Evolutionary conservation across 2,329 filamentous ascomycete genomes (phyloP).

Genomic region (Cercospora zeae-maydis): DNA sequence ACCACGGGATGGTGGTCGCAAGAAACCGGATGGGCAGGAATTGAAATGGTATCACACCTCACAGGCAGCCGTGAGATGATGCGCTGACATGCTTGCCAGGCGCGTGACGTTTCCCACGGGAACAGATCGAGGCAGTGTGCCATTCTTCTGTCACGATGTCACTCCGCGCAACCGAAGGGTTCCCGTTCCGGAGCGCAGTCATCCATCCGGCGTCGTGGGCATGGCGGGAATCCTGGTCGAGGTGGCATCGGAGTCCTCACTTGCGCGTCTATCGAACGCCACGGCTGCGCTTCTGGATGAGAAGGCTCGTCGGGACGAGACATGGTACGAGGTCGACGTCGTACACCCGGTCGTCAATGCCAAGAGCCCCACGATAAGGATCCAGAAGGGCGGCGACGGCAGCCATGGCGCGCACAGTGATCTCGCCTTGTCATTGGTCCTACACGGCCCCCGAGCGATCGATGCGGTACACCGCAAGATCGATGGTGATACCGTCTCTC

Average conservation of each 20-base stretch:
- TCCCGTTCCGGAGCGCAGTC: slow-evolving; percentile 44
- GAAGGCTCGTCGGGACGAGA: slow-evolving; percentile 8
- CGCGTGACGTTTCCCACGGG: slow-evolving; percentile 51
- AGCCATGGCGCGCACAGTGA: slow-evolving; percentile 7
- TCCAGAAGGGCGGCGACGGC: slow-evolving; percentile 7
- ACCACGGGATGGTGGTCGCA: slow-evolving; percentile 53
- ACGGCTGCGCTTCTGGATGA: slow-evolving; percentile 22
- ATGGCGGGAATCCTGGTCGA: slow-evolving; percentile 42
- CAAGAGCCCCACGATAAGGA: slow-evolving; percentile 19
- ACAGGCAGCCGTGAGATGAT: background rate
- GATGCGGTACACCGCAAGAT: slow-evolving; percentile 20
- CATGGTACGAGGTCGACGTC: slow-evolving; percentile 15
- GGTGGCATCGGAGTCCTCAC: slow-evolving; percentile 4
- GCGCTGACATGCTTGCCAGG: slow-evolving; percentile 2
- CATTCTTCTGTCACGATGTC: slow-evolving; percentile 65
- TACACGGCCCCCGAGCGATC: slow-evolving; percentile 14
- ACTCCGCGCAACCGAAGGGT: slow-evolving; percentile 57
- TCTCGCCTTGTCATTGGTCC: slow-evolving; percentile 18
- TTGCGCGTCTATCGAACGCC: slow-evolving; percentile 19
- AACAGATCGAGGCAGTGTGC: slow-evolving; percentile 50
- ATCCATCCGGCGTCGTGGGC: slow-evolving; percentile 53
- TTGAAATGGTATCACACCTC: slow-evolving; percentile 51
- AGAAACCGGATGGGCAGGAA: slow-evolving; percentile 53
- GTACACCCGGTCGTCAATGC: slow-evolving; percentile 13
- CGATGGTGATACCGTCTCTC: slow-evolving; percentile 17